Conservation (phyloP, 345 rosid species). For the Rhizophora apiculata region DNA sequence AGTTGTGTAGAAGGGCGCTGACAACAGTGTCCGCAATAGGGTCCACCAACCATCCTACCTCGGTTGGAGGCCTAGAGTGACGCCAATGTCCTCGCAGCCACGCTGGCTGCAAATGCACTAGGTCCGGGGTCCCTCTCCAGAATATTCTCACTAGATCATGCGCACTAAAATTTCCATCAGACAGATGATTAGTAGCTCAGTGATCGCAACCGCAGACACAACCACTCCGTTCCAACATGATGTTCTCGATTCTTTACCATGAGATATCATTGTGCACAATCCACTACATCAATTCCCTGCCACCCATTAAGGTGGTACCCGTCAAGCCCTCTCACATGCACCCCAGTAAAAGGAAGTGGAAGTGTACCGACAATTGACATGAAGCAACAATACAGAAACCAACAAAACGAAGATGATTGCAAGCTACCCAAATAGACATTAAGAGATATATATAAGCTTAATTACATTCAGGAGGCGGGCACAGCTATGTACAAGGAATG, state of each 20-base stretch:
- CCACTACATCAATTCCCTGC: neutral
- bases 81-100: too few species aligned
- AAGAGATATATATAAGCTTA: too few species aligned
- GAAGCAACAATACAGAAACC: neutral
- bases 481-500: conserved; percentile 19
- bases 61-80: too few species aligned
- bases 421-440: neutral
- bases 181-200: neutral
- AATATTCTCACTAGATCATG: too few species aligned
- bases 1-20: too few species aligned
- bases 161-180: neutral
- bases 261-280: neutral
- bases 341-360: neutral
- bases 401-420: neutral
- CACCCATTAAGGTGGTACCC: neutral
- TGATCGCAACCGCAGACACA: neutral
- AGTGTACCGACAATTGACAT: neutral
- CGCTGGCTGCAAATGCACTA: too few species aligned
- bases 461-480: conserved; percentile 3
- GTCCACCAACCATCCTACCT: too few species aligned
- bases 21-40: too few species aligned
- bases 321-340: neutral
- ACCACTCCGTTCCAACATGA: neutral
- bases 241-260: neutral
- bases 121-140: too few species aligned